Conservation (phyloP, 306 rosid genomes). For the Gleditsia sinensis region DNA sequence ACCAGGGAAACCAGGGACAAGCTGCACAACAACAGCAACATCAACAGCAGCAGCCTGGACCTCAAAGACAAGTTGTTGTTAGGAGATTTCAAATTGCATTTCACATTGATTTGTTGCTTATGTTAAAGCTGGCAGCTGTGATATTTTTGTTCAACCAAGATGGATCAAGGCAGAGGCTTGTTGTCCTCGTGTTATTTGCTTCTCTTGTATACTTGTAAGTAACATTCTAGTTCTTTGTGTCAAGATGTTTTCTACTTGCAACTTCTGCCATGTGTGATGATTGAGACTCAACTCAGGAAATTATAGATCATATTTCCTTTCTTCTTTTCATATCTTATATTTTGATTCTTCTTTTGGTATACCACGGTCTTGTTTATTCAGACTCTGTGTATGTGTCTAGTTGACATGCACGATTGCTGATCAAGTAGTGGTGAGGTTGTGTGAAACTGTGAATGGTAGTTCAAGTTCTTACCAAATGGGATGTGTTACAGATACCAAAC, state of each 20-base stretch:
- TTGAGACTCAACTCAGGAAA: neutral
- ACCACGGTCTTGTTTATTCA: neutral
- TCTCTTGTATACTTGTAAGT: constrained; percentile 86
- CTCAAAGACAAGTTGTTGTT: constrained; percentile 81
- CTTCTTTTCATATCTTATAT: neutral
- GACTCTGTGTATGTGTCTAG: neutral
- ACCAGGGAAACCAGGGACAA: constrained; percentile 76
- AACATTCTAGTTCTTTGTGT: neutral
- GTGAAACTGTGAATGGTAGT: constrained; percentile 26
- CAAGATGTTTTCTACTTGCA: neutral
- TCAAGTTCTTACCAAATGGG: constrained; percentile 29
- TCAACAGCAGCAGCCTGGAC: constrained; percentile 76
- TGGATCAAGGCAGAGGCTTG: constrained; percentile 92
- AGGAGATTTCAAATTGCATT: constrained; percentile 92
- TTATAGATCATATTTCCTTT: neutral
- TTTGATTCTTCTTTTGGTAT: constrained; percentile 9
- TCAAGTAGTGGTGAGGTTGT: constrained; percentile 5
- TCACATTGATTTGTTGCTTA: constrained; percentile 88
- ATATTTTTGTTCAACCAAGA: constrained; percentile 95
- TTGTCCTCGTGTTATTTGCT: constrained; percentile 80
- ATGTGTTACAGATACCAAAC: constrained; percentile 80
- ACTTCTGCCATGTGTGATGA: constrained; percentile 20
- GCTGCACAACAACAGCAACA: constrained; percentile 70
- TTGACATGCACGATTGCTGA: constrained; percentile 4
- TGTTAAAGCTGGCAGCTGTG: constrained; percentile 92